These are phyloP conservation scores for Chamaecrista fasciculata DNA, from an alignment of 306 rosid genomes.

Conservation along the genomic window DNA sequence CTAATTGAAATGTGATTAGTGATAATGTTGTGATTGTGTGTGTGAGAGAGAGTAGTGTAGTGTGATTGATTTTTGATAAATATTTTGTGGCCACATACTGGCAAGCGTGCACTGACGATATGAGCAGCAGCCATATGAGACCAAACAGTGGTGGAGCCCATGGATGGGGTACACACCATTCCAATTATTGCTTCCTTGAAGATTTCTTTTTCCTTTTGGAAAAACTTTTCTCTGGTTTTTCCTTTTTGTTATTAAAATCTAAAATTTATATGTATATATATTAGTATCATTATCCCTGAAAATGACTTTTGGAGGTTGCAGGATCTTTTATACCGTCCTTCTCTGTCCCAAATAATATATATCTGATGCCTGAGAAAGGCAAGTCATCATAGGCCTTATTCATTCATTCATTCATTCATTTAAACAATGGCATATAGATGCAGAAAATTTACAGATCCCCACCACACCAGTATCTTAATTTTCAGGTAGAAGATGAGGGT, in stretches of 20 bases:
- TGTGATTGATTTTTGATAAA: neutral
- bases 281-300: neutral
- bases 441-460: no score
- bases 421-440: no score
- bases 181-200: conserved; percentile 53
- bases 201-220: conserved; percentile 7
- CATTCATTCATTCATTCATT: no score
- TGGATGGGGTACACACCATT: conserved; percentile 4
- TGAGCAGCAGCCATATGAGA: conserved; percentile 35
- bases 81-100: neutral
- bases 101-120: conserved; percentile 43
- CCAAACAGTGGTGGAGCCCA: conserved; percentile 50
- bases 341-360: conserved; percentile 18
- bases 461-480: no score
- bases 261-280: neutral
- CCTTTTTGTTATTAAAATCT: neutral
- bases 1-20: no score
- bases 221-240: neutral
- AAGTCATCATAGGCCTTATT: conserved; percentile 17
- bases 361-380: conserved; percentile 11
- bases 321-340: conserved; percentile 26
- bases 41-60: no score
- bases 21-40: no score
- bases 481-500: no score
- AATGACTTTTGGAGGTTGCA: conserved; percentile 24